Evolutionary conservation across 1,284 basidiomycete genomes (phyloP).

Genomic region (Rhodotorula sp.): DNA sequence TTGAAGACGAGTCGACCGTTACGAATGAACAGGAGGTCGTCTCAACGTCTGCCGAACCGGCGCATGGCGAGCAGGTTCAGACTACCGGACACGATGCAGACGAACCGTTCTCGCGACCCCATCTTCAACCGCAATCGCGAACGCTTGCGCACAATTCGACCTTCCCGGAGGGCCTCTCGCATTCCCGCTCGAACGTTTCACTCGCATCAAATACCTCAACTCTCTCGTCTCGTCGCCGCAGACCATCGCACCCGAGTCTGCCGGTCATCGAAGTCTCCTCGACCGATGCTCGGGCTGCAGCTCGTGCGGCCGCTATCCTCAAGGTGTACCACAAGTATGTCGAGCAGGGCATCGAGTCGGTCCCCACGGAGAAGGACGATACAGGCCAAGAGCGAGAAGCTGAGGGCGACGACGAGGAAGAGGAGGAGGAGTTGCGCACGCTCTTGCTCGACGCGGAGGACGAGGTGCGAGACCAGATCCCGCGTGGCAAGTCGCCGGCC

Average conservation of each 20-base stretch:
- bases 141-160: background rate
- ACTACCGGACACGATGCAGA: background rate
- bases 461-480: constrained; percentile 16
- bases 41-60: background rate
- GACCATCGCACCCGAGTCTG: constrained; percentile 25
- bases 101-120: constrained; percentile 3
- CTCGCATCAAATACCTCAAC: constrained; percentile 5
- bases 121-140: background rate
- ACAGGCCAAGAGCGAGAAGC: background rate
- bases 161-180: background rate
- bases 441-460: constrained; percentile 30
- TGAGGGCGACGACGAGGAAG: constrained; percentile 6
- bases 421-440: constrained; percentile 30
- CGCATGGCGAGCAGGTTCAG: background rate
- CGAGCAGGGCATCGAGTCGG: constrained; percentile 28
- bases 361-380: background rate
- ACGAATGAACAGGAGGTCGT: background rate
- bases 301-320: constrained; percentile 81
- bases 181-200: constrained; percentile 1
- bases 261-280: constrained; percentile 71
- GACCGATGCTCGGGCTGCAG: constrained; percentile 74
- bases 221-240: constrained; percentile 5
- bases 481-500: background rate
- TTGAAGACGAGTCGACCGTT: background rate
- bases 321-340: constrained; percentile 83